These are phyloP conservation scores for Corymbia citriodora DNA, from an alignment of 441 rosid species.

Conservation along the genomic window DNA sequence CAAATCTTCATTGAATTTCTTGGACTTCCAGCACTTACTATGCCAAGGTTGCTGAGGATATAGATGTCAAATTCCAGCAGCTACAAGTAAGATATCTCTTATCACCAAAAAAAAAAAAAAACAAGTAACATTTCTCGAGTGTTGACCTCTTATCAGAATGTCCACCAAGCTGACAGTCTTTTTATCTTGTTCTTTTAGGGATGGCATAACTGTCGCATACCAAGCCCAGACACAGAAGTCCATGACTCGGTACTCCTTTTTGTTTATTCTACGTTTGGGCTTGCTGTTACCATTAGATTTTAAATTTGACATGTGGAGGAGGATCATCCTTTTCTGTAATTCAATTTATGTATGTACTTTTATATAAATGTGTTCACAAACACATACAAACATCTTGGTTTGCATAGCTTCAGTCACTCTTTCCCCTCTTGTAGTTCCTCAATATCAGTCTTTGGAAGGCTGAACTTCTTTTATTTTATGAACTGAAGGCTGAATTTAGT, in stretches of 20 bases:
- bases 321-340: not conserved
- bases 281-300: not conserved
- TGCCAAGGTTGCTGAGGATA: slow-evolving; percentile 40
- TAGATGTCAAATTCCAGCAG: slow-evolving; percentile 41
- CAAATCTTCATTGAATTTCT: slow-evolving; percentile 1
- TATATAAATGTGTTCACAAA: not conserved
- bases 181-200: slow-evolving; percentile 1
- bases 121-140: not conserved
- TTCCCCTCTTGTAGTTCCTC: not conserved
- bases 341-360: not conserved
- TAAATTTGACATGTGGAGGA: not conserved
- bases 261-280: not conserved
- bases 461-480: not conserved
- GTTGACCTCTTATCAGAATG: not conserved
- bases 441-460: not conserved
- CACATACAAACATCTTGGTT: not conserved
- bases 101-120: too few relatives aligned
- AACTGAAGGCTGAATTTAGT: not conserved
- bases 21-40: slow-evolving; percentile 39
- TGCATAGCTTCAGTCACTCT: not conserved
- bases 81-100: slow-evolving; percentile 35
- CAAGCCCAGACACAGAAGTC: not conserved
- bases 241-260: not conserved
- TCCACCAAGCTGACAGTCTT: not conserved
- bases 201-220: not conserved